Conservation (phyloP, 805 yeast genomes). For the Teunomyces panamensis region DNA sequence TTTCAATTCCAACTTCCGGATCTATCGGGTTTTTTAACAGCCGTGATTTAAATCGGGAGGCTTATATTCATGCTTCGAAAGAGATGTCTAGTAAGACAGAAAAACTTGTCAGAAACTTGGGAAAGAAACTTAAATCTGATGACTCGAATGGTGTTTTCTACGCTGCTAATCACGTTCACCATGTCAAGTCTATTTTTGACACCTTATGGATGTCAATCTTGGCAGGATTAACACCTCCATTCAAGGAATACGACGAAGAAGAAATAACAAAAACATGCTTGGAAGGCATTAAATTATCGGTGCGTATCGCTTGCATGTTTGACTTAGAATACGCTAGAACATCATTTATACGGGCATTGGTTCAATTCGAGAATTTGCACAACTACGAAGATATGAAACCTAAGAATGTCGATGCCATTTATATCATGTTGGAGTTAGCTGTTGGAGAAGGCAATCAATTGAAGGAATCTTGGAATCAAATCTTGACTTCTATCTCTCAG, state of each 20-base stretch:
- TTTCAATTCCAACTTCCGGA: conserved; percentile 24
- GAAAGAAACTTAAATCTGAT: conserved; percentile 42
- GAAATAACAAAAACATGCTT: conserved; percentile 67
- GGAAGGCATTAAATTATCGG: conserved; percentile 82
- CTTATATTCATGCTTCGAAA: conserved; percentile 87
- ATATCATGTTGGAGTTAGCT: conserved; percentile 71
- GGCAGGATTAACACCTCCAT: conserved; percentile 92
- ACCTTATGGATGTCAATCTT: conserved; percentile 95
- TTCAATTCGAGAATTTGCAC: conserved; percentile 79
- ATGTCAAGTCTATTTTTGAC: conserved; percentile 90
- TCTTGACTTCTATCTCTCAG: conserved; percentile 81
- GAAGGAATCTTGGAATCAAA: conserved; percentile 75
- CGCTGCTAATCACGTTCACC: conserved; percentile 83
- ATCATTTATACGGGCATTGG: conserved; percentile 85
- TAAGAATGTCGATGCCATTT: conserved; percentile 80
- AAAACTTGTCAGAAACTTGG: conserved; percentile 66
- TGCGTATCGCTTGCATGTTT: conserved; percentile 79
- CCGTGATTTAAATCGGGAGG: conserved; percentile 69
- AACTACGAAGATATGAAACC: conserved; percentile 72
- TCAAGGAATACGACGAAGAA: conserved; percentile 79
- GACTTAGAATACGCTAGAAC: conserved; percentile 81
- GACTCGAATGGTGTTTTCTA: conserved; percentile 53
- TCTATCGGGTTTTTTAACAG: conserved; percentile 64
- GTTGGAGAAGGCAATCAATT: conserved; percentile 75
- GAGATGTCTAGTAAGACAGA: conserved; percentile 91